phyloP scores from a whole-genome alignment of 2,329 filamentous ascomycete species.

The Biscogniauxia mediterranea region DNA sequence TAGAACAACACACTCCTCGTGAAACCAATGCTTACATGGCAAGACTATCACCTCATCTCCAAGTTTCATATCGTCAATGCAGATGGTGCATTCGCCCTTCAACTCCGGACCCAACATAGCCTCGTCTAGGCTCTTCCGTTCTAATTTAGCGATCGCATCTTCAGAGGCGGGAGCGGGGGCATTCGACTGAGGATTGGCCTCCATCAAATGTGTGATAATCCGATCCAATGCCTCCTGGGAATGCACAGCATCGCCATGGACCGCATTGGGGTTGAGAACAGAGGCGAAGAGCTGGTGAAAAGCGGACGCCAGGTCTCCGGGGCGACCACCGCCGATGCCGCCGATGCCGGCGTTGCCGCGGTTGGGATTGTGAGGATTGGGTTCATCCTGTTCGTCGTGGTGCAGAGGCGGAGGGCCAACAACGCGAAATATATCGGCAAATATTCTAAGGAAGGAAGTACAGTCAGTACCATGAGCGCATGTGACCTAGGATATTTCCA shows the following conservation, averaged over 20 bases:
- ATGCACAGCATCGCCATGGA: slow-evolving; percentile 79
- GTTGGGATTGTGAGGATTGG: slow-evolving; percentile 17
- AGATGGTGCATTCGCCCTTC: slow-evolving; percentile 88
- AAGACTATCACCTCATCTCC: slow-evolving; percentile 74
- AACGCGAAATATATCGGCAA: slow-evolving; percentile 44
- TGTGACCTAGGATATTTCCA: background rate
- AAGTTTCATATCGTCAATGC: slow-evolving; percentile 78
- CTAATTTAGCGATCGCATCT: slow-evolving; percentile 69
- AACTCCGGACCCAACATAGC: slow-evolving; percentile 65
- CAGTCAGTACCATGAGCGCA: slow-evolving; percentile 25
- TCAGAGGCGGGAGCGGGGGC: slow-evolving; percentile 80
- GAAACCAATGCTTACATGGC: slow-evolving; percentile 93
- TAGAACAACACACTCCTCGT: slow-evolving; percentile 73
- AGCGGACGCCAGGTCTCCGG: slow-evolving; percentile 35
- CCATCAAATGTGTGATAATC: slow-evolving; percentile 85
- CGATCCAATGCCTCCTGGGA: slow-evolving; percentile 87
- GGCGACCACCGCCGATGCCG: slow-evolving; percentile 17
- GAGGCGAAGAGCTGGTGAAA: slow-evolving; percentile 53
- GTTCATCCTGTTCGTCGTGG: slow-evolving; percentile 18
- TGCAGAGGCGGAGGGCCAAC: slow-evolving; percentile 35
- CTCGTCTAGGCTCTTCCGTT: slow-evolving; percentile 67
- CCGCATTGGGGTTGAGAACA: slow-evolving; percentile 51
- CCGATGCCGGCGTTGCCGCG: slow-evolving; percentile 22
- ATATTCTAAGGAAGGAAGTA: slow-evolving; percentile 40
- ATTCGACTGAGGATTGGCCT: slow-evolving; percentile 71